Evolutionary conservation across 2,329 filamentous ascomycete species (phyloP), one percentile per base, ranked within the genome.

Genomic region (Nectriaceae sp.): DNA sequence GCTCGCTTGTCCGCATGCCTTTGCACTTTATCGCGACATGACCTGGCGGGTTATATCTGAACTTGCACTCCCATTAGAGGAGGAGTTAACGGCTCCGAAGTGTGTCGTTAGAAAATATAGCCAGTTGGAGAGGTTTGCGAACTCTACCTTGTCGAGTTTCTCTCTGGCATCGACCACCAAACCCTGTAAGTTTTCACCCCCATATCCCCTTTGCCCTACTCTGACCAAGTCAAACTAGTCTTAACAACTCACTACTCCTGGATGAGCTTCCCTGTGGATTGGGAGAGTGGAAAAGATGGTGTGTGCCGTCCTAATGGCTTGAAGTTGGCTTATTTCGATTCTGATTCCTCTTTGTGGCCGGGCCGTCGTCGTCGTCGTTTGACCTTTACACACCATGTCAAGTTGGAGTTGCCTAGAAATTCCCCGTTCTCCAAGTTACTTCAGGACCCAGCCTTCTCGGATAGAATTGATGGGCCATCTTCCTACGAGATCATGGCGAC

Each of bases 401-500:
- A 62, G 26, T 42, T 62, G 6, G 46, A 57, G 11, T 46, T 62
- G 11, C 55, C 59, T 8, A 37, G 35, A 2, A 52, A 52, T 2
- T 51, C 54, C 0, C 59, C 54, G 2, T 61, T 62, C 33, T 52
- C 49, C 2, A 52, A 49, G 15, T 31, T 61, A 4, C 35, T 57
- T 1, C 50, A 59, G 20, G 55, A 57, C 8, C 21, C 52, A 6
- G 36, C 49, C 8, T 54, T 53, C 21, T 36, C 26, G n/a, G 53
- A 55, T 13, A 29, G 13, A 6, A 13, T 29, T 6, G 6, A 29
- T 13, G 24, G 24, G 24, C 82, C 75, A 0, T 75, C 79, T 0
- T 85, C 82, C 0, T 82, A 83, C 49, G 67, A 78, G 5, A 69
- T 79, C 1, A 64, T 82, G 26, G 76, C 80, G 0, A 79, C 67